These are phyloP conservation scores for Ormosia emarginata DNA, from an alignment of 306 rosid genomes.

Conservation along the genomic window DNA sequence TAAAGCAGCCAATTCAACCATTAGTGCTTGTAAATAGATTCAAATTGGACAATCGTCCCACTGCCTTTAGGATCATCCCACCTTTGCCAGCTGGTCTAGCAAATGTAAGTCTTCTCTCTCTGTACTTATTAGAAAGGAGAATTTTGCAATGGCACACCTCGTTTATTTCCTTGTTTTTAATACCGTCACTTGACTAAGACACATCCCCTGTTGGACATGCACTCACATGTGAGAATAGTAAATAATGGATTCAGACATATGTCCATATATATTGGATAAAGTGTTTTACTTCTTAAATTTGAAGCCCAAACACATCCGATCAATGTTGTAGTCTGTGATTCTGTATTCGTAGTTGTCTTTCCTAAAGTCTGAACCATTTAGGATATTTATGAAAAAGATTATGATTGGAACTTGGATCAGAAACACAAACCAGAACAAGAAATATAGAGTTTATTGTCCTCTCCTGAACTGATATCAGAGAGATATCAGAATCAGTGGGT, in stretches of 20 bases:
- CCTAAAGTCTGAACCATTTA: not conserved
- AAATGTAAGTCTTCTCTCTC: slow-evolving; percentile 53
- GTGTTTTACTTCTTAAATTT: not conserved
- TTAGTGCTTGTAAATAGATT: slow-evolving; percentile 56
- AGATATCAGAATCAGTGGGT: too few species aligned
- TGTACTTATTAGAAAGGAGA: not conserved
- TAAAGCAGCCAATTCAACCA: slow-evolving; percentile 59
- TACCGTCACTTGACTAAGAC: not conserved
- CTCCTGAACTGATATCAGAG: too few species aligned
- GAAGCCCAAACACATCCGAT: not conserved
- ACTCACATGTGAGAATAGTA: slow-evolving; percentile 10
- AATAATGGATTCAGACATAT: not conserved
- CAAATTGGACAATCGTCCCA: slow-evolving; percentile 79
- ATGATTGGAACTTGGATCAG: too few species aligned
- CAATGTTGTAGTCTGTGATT: not conserved
- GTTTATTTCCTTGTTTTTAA: not conserved
- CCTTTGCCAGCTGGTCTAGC: slow-evolving; percentile 80
- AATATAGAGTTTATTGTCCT: too few species aligned
- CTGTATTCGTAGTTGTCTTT: not conserved
- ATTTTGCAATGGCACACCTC: not conserved
- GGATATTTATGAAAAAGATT: not conserved
- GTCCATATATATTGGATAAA: not conserved
- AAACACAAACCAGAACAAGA: too few species aligned
- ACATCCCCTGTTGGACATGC: not conserved
- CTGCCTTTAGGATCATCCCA: slow-evolving; percentile 70